Evolutionary conservation across 2,329 filamentous ascomycete genomes (phyloP).

Genomic region (Ilyonectria sp.): DNA sequence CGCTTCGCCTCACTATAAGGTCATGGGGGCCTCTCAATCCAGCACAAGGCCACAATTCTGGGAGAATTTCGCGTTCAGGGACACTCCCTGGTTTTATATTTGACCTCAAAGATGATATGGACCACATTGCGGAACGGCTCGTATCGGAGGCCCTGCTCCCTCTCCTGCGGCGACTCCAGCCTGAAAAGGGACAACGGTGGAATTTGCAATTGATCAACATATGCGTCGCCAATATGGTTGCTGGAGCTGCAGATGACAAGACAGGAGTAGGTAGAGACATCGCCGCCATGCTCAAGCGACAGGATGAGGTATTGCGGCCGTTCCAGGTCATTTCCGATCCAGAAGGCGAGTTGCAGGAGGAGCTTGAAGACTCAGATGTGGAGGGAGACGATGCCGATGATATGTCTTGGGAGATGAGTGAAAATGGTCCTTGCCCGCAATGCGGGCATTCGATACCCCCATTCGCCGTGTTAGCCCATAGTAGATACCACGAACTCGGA

Average conservation of each 20-base stretch:
- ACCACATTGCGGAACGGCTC: slow-evolving; percentile 76
- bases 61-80: slow-evolving; percentile 82
- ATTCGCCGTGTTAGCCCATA: slow-evolving; percentile 73
- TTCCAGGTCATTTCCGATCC: slow-evolving; percentile 69
- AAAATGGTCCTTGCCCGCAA: slow-evolving; percentile 56
- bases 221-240: slow-evolving; percentile 87
- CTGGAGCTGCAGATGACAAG: slow-evolving; percentile 65
- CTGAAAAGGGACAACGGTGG: slow-evolving; percentile 77
- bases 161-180: slow-evolving; percentile 82
- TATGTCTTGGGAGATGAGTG: slow-evolving; percentile 50
- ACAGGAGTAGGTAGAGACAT: slow-evolving; percentile 81
- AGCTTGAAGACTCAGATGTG: slow-evolving; percentile 39
- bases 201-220: slow-evolving; percentile 89
- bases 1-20: slow-evolving; percentile 84
- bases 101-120: slow-evolving; percentile 69
- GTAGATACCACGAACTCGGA: slow-evolving; percentile 54
- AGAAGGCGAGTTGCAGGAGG: slow-evolving; percentile 47
- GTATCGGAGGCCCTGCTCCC: slow-evolving; percentile 78
- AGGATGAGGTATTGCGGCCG: slow-evolving; percentile 78
- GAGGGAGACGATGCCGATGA: slow-evolving; percentile 42
- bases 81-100: slow-evolving; percentile 84
- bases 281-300: slow-evolving; percentile 83
- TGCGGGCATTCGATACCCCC: slow-evolving; percentile 69
- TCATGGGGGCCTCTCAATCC: slow-evolving; percentile 61
- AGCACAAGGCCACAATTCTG: slow-evolving; percentile 71